Percentiles rank a stretch among this genome's conserved stretches.
phyloP scores from a whole-genome alignment of 352 stramenopile genomes.

The Phytophthora podocarpi region DNA sequence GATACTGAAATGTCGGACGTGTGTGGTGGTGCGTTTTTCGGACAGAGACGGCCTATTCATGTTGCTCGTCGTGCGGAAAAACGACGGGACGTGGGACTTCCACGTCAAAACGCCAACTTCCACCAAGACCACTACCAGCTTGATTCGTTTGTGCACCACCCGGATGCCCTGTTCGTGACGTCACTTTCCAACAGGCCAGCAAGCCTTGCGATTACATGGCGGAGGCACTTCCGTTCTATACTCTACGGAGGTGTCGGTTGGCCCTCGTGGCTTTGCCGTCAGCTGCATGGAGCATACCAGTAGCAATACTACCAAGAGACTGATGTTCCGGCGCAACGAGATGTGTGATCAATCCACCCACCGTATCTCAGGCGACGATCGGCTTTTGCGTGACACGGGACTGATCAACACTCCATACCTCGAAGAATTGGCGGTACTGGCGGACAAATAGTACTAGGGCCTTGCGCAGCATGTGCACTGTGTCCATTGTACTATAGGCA shows the following conservation, averaged over 20 bases:
- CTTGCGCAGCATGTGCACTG: background rate
- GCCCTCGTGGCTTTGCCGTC: too few species aligned
- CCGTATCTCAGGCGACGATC: background rate
- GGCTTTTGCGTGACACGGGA: background rate
- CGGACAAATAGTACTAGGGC: conserved; percentile 2
- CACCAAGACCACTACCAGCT: background rate
- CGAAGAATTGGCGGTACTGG: background rate
- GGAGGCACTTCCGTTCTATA: background rate
- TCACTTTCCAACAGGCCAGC: conserved; percentile 11
- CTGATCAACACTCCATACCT: background rate
- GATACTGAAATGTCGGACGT: background rate
- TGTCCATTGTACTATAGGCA: background rate
- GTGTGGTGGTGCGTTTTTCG: too few species aligned
- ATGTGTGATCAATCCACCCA: background rate
- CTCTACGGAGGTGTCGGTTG: background rate
- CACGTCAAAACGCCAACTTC: too few species aligned
- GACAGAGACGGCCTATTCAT: too few species aligned
- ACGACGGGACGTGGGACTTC: too few species aligned
- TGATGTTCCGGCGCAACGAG: conserved; percentile 2
- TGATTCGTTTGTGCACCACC: background rate
- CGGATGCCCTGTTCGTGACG: conserved; percentile 4
- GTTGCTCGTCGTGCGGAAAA: too few species aligned
- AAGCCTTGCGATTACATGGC: background rate
- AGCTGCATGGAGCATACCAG: background rate
- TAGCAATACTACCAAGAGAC: background rate